These are phyloP conservation scores for Capronia coronata DNA, from an alignment of 2,329 filamentous ascomycete species.

Conservation along the genomic window DNA sequence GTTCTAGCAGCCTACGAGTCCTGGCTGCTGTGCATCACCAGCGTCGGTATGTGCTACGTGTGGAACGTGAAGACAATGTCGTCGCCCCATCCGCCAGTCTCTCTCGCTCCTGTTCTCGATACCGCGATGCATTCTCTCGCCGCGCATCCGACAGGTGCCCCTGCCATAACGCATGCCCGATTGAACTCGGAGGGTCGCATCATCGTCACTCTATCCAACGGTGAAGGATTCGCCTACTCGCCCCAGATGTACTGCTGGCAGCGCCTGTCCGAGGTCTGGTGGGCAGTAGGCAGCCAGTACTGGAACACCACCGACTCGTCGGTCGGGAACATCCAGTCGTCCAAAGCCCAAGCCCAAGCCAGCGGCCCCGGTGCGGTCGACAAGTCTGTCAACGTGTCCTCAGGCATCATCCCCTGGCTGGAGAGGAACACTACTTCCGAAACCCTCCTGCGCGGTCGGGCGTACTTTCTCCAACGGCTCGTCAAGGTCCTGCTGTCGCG, in stretches of 20 bases:
- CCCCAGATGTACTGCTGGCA: conserved; percentile 86
- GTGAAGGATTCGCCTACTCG: conserved; percentile 88
- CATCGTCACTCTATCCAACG: conserved; percentile 85
- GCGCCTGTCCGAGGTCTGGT: conserved; percentile 93
- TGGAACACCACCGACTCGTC: conserved; percentile 97
- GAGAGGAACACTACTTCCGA: conserved; percentile 94
- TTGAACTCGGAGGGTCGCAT: conserved; percentile 82
- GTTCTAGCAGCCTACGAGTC: conserved; percentile 84
- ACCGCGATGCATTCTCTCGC: conserved; percentile 73
- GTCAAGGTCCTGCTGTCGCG: conserved; percentile 82
- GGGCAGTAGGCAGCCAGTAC: conserved; percentile 95
- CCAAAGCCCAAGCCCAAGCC: conserved; percentile 44
- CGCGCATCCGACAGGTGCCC: conserved; percentile 68
- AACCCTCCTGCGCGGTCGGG: conserved; percentile 81
- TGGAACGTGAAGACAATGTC: conserved; percentile 84
- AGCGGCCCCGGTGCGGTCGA: conserved; percentile 46
- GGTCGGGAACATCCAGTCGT: conserved; percentile 63
- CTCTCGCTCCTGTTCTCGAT: conserved; percentile 80
- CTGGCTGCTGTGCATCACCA: conserved; percentile 84
- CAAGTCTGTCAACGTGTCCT: conserved; percentile 61
- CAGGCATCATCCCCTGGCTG: conserved; percentile 85
- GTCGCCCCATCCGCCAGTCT: conserved; percentile 82
- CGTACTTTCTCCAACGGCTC: conserved; percentile 83
- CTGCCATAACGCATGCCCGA: conserved; percentile 82
- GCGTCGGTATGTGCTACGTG: conserved; percentile 81